Evolutionary conservation across 169 alveolate genomes (phyloP), one percentile per base, ranked within the genome.

Genomic region (Pseudocohnilembus persalinus): DNA sequence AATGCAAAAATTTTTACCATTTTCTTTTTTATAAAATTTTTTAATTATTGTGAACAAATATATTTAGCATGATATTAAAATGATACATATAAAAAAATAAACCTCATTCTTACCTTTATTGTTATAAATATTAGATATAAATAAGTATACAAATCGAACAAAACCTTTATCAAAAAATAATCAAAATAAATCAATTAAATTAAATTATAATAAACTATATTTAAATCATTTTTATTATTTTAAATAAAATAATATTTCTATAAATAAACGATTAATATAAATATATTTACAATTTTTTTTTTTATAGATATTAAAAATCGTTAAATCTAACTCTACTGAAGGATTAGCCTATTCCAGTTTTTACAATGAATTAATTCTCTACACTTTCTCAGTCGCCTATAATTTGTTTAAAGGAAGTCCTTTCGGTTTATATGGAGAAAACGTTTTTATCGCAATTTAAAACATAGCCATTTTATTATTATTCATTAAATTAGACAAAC

Each of bases 341-440:
- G 68, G 68, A 49, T 20, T 49, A 4, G 68, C 20, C 4, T 49
- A 11, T 49, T 49, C 68, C 68, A 49, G 68, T 49, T 49, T 49
- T 20, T 49, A 49, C 20, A 49, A 4, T 49, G 68, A 49, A 49
- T 49, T 49, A 20, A 49, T 85, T 72, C 64, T 84, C 75, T 86
- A 77, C 63, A 63, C 89, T 26, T 77, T 87, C 83, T 72, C 90
- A 29, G 82, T 84, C 33, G 83, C 89, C 16, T 92, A 92, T 63
- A 76, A 77, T 49, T 29, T 89, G 30, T 87, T 76, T 76, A 83
- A 76, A 24, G 73, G 83, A 29, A 85, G 73, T 64, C 87, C 90
- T 29, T 92, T 88, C 88, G 85, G 88, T 74, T 87, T 88, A 24
- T 89, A 85, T 72, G 95, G 93, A 29, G 95, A 92, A 74, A 88